Percentiles rank a stretch among this genome's conserved stretches.
Conservation (phyloP, 352 stramenopile species). For the Phytophthora kernoviae region DNA sequence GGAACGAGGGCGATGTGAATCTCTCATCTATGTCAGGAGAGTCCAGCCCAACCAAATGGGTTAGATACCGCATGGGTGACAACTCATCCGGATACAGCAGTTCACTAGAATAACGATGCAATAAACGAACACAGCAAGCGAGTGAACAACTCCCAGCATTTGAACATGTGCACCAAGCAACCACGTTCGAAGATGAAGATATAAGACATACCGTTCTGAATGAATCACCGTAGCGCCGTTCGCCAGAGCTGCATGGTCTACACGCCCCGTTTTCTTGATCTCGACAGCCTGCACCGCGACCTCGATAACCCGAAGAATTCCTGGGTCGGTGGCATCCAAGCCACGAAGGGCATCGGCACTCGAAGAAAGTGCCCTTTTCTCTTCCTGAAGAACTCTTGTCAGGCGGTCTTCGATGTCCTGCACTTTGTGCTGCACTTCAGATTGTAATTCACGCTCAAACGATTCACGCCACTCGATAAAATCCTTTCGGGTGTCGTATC, state of each 20-base stretch:
- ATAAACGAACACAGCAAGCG: background rate
- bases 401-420: constrained; percentile 64
- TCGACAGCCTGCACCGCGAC: constrained; percentile 63
- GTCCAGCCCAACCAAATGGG: constrained; percentile 35
- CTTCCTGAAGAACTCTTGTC: constrained; percentile 56
- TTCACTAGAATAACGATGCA: constrained; percentile 43
- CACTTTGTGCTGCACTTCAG: constrained; percentile 55
- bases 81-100: constrained; percentile 44
- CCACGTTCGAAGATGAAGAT: background rate
- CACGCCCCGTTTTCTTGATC: constrained; percentile 57
- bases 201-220: constrained; percentile 47
- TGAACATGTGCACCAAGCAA: background rate
- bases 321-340: constrained; percentile 59
- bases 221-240: constrained; percentile 71
- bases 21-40: constrained; percentile 12
- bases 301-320: constrained; percentile 43
- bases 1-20: constrained; percentile 72
- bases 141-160: constrained; percentile 2
- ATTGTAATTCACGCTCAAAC: constrained; percentile 46
- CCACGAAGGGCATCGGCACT: constrained; percentile 55
- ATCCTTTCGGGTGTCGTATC: constrained; percentile 32
- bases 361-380: constrained; percentile 60
- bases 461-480: constrained; percentile 37
- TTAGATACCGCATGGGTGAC: constrained; percentile 38
- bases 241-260: constrained; percentile 68